These are phyloP conservation scores for Penicillium malachiteum DNA, from an alignment of 495 filamentous ascomycete genomes.

Conservation along the genomic window DNA sequence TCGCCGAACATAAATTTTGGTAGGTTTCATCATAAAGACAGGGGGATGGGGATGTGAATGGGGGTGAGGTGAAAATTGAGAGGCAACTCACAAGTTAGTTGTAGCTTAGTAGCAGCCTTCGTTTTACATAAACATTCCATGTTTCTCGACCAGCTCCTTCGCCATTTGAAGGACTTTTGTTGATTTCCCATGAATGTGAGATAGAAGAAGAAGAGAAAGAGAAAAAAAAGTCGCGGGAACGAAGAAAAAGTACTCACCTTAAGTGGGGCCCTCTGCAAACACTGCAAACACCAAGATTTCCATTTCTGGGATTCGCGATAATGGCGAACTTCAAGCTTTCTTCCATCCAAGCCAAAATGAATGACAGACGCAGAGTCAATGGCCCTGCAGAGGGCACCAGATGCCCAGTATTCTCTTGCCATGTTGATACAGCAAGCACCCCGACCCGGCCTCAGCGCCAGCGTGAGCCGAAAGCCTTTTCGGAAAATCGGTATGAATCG, in stretches of 20 bases:
- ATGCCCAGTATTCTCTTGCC: constrained; percentile 66
- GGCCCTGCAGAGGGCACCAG: constrained; percentile 75
- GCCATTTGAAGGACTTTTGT: constrained; percentile 23
- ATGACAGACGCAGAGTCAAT: constrained; percentile 89
- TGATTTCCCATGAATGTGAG: constrained; percentile 5
- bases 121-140: background rate
- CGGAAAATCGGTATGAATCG: constrained; percentile 76
- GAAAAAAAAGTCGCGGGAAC: constrained; percentile 13
- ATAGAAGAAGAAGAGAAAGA: constrained; percentile 25
- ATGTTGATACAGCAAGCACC: constrained; percentile 36
- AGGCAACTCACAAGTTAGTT: no score
- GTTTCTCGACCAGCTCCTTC: constrained; percentile 7
- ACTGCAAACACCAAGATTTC: constrained; percentile 46
- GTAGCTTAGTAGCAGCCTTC: no score
- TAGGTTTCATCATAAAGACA: constrained; percentile 61
- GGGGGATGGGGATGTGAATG: constrained; percentile 11
- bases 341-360: constrained; percentile 51
- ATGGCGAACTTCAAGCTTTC: constrained; percentile 4
- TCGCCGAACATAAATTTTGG: constrained; percentile 69
- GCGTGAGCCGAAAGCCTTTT: constrained; percentile 61
- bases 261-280: constrained; percentile 35
- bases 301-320: constrained; percentile 27
- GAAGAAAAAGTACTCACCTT: constrained; percentile 29
- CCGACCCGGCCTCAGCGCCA: constrained; percentile 47
- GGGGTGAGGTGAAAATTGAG: background rate